These are phyloP conservation scores for Capsella rubella DNA, from an alignment of 441 rosid genomes.

Conservation along the genomic window DNA sequence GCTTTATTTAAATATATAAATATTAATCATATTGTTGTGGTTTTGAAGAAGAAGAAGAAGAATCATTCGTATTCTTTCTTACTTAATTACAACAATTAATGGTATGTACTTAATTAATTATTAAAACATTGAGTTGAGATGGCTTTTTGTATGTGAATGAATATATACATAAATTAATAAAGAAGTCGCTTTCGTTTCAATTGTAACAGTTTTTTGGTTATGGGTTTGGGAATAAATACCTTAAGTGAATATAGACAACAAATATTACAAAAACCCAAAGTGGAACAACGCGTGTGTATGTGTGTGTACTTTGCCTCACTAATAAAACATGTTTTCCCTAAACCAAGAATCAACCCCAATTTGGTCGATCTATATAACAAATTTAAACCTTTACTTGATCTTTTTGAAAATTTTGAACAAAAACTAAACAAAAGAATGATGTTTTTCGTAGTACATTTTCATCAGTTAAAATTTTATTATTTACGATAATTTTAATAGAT, in stretches of 20 bases:
- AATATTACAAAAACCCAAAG: slow-evolving; percentile 13
- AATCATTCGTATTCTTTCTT: slow-evolving; percentile 32
- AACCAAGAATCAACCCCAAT: slow-evolving; percentile 19
- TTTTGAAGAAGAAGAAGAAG: background rate
- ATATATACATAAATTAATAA: background rate
- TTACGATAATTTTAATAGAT: background rate
- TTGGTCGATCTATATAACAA: no score
- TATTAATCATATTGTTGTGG: no score
- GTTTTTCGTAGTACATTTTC: background rate
- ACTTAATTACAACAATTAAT: background rate
- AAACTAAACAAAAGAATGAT: background rate
- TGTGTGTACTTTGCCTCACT: slow-evolving; percentile 39
- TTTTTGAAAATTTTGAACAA: no score
- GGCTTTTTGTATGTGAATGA: slow-evolving; percentile 24
- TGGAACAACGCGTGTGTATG: slow-evolving; percentile 38
- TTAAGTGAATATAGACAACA: slow-evolving; percentile 44
- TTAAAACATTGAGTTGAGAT: slow-evolving; percentile 35
- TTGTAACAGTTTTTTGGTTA: slow-evolving; percentile 26
- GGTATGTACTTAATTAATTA: background rate
- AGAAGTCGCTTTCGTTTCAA: slow-evolving; percentile 23
- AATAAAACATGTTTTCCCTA: slow-evolving; percentile 36
- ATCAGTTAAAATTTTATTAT: background rate
- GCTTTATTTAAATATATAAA: slow-evolving; percentile 31
- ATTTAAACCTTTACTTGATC: background rate
- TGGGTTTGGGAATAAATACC: slow-evolving; percentile 26